Base-by-base conservation (phyloP, 1,139 yeast genomes). In the Lodderomyces elongisporus region DNA sequence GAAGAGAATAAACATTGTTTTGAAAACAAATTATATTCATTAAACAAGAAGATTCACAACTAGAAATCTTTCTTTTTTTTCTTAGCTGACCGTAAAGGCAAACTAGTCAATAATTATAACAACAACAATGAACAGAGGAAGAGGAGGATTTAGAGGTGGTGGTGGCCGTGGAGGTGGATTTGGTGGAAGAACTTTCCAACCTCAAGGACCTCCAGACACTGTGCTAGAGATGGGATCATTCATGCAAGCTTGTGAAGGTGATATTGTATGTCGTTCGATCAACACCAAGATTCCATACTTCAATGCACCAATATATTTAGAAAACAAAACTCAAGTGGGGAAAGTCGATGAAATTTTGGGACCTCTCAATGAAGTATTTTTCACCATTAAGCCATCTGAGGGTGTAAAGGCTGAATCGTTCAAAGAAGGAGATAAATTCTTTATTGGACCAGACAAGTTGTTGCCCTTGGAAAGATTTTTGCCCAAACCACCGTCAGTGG, bases 311-410 rank as follows among this genome's bases (percentile, higher is more conserved):
- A 89, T 93, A 55, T 93, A 83, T 60, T 76, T 91, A 49, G 97
- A 91, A 60, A 91, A 91, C 73, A 83, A 82, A 72, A 84, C 95
- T 20, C 93, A 85, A 56, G 80, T 93, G 36, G 99, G 99, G 51
- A 93, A 93, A 64, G 95, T 93, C 39, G 99, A 93, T 59, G 99
- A 93, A 70, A 91, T 93, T 46, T 73, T 93, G 51, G 99, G 99
- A 34, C 97, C 98, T 35, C 68, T 93, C 58, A 91, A 91, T 59
- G 98, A 93, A 63, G 97, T 91, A 14, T 89, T 75, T 59, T 93
- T 93, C 76, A 93, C 98, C 32, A 79, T 93, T 49, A 91, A 93
- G 67, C 91, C 96, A 40, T 71, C 84, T 34, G 98, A 93, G 56
- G 99, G 99, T 54, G 93, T 91, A 37, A 91, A 85, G 60, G 96